Base-by-base conservation (phyloP, 257 asterid species). In the Orobanche coerulescens region DNA sequence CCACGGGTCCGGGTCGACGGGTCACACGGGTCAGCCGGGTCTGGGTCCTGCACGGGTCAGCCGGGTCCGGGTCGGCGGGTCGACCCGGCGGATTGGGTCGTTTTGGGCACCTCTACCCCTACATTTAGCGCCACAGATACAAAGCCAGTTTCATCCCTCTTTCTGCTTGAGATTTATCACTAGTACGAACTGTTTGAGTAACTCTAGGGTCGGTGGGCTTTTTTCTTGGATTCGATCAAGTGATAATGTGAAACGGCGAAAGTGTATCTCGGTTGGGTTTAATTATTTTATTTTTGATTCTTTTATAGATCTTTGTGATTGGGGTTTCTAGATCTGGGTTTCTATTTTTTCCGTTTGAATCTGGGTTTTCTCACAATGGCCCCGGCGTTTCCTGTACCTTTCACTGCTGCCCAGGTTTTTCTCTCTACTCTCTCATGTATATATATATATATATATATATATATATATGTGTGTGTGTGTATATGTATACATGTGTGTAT, bases 361-460 rank as follows among this genome's bases (percentile, higher is more conserved):
- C 67, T 71, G 70, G 67, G 66, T 18, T 66, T 70, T 36, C 56
- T 48, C 47, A 46, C 64, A 55, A 89, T 90, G 95, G 87, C 95
- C 14, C 70, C 87, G 57, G 84, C 86, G 25, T 84, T 74, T 74
- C 87, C 86, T 61, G 71, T 86, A 66, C 90, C 97, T 13, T 88
- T 83, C 44, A 85, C 96, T 57, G 97, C 95, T 61, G 87, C 94
- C 58, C 97, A 86, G 92, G 97, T 88, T 1, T 30, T 37, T 16
- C 2, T 48, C 9, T 33, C 60, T 14, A 33, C 66, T 54, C 60
- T 66, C 52, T 56, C 72, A 10, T 42, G 9, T 30, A 2, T n/a
- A n/a, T n/a, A n/a, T n/a, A n/a, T n/a, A n/a, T n/a, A n/a, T n/a
- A n/a, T n/a, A n/a, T n/a, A n/a, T n/a, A n/a, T 69, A n/a, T 30